Evolutionary conservation across 2,329 filamentous ascomycete genomes (phyloP).

Genomic region (Aspergillus ochraceus): DNA sequence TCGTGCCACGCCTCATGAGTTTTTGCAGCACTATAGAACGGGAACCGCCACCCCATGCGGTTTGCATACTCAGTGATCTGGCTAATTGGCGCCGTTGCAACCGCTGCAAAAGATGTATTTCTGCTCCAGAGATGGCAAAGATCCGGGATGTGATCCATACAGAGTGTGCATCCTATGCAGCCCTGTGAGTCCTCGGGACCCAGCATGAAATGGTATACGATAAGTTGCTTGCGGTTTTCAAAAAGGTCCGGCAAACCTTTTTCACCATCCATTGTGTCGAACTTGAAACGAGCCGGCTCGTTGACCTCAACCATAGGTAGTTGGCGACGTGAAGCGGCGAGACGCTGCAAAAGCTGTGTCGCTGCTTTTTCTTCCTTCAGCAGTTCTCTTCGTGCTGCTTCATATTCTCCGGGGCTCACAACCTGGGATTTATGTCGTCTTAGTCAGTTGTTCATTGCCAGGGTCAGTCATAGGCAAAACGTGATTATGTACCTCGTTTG

Average conservation of each 20-base stretch:
- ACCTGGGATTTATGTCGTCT: too few relatives aligned
- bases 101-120: slow-evolving; percentile 4
- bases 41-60: slow-evolving; percentile 44
- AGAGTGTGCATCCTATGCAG: slow-evolving; percentile 43
- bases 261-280: slow-evolving; percentile 22
- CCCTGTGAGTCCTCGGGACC: slow-evolving; percentile 33
- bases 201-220: slow-evolving; percentile 52
- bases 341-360: slow-evolving; percentile 13
- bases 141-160: slow-evolving; percentile 40
- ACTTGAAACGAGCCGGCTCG: slow-evolving; percentile 39
- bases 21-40: slow-evolving; percentile 35
- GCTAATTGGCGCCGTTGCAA: neutral
- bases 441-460: too few relatives aligned
- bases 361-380: slow-evolving; percentile 16
- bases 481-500: too few relatives aligned
- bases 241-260: slow-evolving; percentile 27
- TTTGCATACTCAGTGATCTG: slow-evolving; percentile 32
- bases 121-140: slow-evolving; percentile 16
- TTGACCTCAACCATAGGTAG: slow-evolving; percentile 45
- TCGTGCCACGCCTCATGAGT: slow-evolving; percentile 15
- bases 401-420: slow-evolving; percentile 19
- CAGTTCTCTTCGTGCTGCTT: slow-evolving; percentile 10
- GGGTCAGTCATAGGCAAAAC: too few relatives aligned
- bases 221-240: slow-evolving; percentile 26
- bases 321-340: slow-evolving; percentile 33